Percentiles rank a stretch among this genome's conserved stretches.
Evolutionary conservation across 805 yeast species (phyloP).

Genomic region (Blastobotrys mokoenaii): DNA sequence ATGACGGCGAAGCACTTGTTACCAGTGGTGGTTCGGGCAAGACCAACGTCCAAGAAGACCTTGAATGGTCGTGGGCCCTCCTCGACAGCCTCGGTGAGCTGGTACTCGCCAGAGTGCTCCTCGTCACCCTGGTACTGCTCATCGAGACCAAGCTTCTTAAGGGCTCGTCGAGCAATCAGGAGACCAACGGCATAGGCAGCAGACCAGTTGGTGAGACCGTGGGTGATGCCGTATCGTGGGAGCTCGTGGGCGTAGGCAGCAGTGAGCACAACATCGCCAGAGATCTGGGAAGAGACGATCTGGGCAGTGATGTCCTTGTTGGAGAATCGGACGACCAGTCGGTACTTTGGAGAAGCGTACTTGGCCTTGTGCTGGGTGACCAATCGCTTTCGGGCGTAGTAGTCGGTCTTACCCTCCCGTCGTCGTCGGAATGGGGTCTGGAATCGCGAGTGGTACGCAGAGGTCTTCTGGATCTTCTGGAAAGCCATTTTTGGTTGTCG

Average conservation of each 20-base stretch:
- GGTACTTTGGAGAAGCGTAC: constrained; percentile 99
- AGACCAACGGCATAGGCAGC: constrained; percentile 99
- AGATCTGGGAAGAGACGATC: constrained; percentile 91
- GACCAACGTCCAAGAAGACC: constrained; percentile 98
- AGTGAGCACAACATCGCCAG: constrained; percentile 92
- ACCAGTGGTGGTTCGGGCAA: constrained; percentile 99
- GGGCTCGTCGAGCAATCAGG: constrained; percentile 97
- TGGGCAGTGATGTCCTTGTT: constrained; percentile 99
- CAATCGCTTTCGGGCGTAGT: constrained; percentile 99
- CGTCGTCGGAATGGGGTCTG: constrained; percentile 99
- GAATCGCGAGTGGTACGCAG: constrained; percentile 98
- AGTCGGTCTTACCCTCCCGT: constrained; percentile 99
- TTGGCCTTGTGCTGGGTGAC: constrained; percentile 99
- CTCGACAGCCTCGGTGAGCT: constrained; percentile 98
- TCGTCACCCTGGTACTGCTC: constrained; percentile 98
- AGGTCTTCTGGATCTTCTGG: constrained; percentile 62
- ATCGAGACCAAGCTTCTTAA: constrained; percentile 95
- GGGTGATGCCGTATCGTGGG: constrained; percentile 94
- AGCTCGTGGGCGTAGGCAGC: constrained; percentile 99
- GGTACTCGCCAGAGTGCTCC: constrained; percentile 99
- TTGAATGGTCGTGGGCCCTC: constrained; percentile 99
- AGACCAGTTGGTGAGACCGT: constrained; percentile 99
- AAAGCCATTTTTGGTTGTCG: constrained; percentile 51
- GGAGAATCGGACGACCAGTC: constrained; percentile 90
- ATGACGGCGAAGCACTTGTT: constrained; percentile 99